Evolutionary conservation across 441 rosid genomes (phyloP).

Genomic region (Lepidium campestre): DNA sequence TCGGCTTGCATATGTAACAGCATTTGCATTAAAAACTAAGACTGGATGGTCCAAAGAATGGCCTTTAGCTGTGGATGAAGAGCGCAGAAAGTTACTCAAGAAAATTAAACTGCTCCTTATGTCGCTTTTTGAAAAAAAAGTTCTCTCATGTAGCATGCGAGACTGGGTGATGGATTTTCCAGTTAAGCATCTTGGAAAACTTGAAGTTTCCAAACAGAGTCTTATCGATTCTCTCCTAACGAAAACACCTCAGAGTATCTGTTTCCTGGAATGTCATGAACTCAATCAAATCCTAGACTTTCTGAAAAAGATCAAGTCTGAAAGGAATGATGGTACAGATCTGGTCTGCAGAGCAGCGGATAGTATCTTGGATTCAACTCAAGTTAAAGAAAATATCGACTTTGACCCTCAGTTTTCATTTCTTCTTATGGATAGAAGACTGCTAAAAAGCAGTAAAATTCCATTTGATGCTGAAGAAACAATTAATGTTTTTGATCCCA

Average conservation of each 20-base stretch:
- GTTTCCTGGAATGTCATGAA: not conserved
- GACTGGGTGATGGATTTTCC: not conserved
- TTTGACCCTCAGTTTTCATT: not conserved
- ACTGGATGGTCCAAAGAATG: conserved; percentile 11
- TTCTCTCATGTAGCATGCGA: not conserved
- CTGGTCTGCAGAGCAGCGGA: not conserved
- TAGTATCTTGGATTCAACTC: not conserved
- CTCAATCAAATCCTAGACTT: not conserved
- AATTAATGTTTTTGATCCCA: not conserved
- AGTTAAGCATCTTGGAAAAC: not conserved
- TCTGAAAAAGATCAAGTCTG: not conserved
- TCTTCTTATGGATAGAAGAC: not conserved
- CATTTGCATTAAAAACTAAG: not conserved
- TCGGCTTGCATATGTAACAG: not conserved
- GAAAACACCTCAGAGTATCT: conserved; percentile 6
- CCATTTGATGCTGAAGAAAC: not conserved
- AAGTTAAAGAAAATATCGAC: not conserved
- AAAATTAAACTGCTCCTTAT: not conserved
- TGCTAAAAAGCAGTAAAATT: not conserved
- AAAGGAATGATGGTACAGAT: not conserved
- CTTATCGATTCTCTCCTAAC: not conserved
- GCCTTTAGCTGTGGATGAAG: not conserved
- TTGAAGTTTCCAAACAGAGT: not conserved
- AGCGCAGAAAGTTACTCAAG: not conserved
- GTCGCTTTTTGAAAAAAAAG: not conserved